Evolutionary conservation across 257 asterid genomes (phyloP).

Genomic region (Craterostigma plantagineum): DNA sequence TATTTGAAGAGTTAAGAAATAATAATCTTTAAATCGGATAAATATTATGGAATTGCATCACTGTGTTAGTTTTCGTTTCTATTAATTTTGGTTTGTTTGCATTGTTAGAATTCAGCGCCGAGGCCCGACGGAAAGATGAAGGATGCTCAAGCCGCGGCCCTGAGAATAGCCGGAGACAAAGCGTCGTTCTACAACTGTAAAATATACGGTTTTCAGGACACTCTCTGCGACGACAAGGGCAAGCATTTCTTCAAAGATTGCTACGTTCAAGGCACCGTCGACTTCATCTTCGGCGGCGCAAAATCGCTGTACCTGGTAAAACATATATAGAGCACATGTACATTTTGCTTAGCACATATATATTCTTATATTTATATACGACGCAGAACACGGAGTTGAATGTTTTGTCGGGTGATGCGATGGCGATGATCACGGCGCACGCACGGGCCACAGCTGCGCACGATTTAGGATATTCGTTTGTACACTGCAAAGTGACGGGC

Average conservation of each 20-base stretch:
- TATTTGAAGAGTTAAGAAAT: no score
- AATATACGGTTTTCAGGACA: constrained; percentile 59
- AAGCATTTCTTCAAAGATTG: constrained; percentile 60
- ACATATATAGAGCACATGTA: background rate
- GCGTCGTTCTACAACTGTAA: constrained; percentile 40
- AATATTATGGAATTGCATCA: no score
- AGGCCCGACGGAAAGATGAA: constrained; percentile 26
- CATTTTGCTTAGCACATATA: no score
- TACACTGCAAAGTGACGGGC: constrained; percentile 1
- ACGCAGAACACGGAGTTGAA: background rate
- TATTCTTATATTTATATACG: no score
- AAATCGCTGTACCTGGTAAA: constrained; percentile 42
- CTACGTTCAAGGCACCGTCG: constrained; percentile 73
- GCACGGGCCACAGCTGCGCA: background rate
- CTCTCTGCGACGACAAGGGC: constrained; percentile 49
- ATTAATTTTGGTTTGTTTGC: no score
- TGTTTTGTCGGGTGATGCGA: background rate
- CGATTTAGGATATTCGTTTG: background rate
- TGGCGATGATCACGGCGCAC: background rate
- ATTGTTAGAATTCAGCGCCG: constrained; percentile 41
- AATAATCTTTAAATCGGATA: no score
- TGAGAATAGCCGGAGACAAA: constrained; percentile 35
- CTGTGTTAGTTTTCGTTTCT: no score
- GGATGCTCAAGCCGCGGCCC: constrained; percentile 39
- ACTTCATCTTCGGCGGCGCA: constrained; percentile 66